phyloP scores from a whole-genome alignment of 2,329 filamentous ascomycete genomes.

The Trichoderma sp. region DNA sequence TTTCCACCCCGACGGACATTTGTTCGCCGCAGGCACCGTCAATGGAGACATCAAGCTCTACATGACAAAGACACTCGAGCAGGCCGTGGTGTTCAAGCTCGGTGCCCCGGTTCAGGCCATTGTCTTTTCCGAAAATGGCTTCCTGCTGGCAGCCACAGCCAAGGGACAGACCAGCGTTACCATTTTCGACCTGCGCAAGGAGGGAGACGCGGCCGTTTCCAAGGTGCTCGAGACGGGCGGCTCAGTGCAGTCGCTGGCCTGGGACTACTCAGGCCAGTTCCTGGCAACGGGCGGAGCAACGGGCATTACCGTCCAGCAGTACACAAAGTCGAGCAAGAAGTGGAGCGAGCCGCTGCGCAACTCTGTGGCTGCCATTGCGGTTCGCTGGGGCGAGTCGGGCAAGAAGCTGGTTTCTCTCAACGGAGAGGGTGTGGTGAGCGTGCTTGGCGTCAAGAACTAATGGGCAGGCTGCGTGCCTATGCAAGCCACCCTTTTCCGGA shows the following conservation, averaged over 20 bases:
- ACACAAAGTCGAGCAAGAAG: constrained; percentile 79
- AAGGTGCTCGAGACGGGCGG: constrained; percentile 87
- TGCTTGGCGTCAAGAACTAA: constrained; percentile 52
- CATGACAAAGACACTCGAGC: constrained; percentile 77
- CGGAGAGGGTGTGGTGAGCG: constrained; percentile 71
- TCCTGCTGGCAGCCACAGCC: constrained; percentile 84
- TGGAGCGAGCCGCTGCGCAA: constrained; percentile 86
- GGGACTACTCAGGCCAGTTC: constrained; percentile 96
- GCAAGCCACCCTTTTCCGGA: not conserved
- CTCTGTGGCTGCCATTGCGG: constrained; percentile 69
- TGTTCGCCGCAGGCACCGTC: constrained; percentile 81
- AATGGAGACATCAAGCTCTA: constrained; percentile 85
- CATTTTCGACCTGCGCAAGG: constrained; percentile 90
- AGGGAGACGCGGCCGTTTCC: constrained; percentile 75
- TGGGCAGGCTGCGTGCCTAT: not conserved
- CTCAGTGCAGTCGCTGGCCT: constrained; percentile 73
- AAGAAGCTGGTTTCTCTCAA: constrained; percentile 75
- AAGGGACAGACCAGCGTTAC: constrained; percentile 77
- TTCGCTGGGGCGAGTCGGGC: constrained; percentile 77
- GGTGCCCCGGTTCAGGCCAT: constrained; percentile 73
- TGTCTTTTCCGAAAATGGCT: constrained; percentile 93
- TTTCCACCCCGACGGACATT: constrained; percentile 96
- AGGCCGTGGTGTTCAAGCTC: constrained; percentile 72
- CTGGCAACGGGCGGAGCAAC: constrained; percentile 78
- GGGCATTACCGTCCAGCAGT: constrained; percentile 86